Conservation (phyloP, 257 asterid genomes). For the Solanum paucissectum region DNA sequence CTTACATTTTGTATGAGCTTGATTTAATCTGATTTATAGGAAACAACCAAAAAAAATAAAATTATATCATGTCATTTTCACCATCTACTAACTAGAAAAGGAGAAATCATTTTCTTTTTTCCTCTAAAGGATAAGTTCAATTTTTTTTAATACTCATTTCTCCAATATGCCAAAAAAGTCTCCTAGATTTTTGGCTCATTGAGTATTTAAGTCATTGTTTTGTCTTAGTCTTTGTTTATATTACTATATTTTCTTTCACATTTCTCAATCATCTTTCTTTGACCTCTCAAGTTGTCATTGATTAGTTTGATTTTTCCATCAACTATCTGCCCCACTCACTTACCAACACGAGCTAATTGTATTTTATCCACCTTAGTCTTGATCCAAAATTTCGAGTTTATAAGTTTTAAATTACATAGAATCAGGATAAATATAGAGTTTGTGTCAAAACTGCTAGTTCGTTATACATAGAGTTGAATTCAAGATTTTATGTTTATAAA, state of each 20-base stretch:
- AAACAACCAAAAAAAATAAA: neutral
- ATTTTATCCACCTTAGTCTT: neutral
- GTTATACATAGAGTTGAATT: fast-evolving
- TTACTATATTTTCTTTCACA: neutral
- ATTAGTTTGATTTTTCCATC: neutral
- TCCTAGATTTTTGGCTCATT: neutral
- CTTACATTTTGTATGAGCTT: neutral
- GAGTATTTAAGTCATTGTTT: neutral
- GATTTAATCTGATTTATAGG: neutral
- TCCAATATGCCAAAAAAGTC: neutral
- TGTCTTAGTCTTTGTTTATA: neutral
- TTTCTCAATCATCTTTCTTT: neutral
- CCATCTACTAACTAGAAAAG: neutral
- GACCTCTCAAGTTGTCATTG: neutral
- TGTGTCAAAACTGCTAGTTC: too few species aligned
- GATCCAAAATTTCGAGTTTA: neutral
- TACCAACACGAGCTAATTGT: neutral
- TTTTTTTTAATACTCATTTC: neutral
- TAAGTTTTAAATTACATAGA: neutral
- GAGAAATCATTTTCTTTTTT: neutral
- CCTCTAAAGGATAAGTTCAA: neutral
- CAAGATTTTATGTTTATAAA: too few species aligned
- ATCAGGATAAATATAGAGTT: too few species aligned
- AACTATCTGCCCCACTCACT: neutral
- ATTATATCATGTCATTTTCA: neutral